phyloP scores from a whole-genome alignment of 805 yeast species.

The Candida qinlingensis region DNA sequence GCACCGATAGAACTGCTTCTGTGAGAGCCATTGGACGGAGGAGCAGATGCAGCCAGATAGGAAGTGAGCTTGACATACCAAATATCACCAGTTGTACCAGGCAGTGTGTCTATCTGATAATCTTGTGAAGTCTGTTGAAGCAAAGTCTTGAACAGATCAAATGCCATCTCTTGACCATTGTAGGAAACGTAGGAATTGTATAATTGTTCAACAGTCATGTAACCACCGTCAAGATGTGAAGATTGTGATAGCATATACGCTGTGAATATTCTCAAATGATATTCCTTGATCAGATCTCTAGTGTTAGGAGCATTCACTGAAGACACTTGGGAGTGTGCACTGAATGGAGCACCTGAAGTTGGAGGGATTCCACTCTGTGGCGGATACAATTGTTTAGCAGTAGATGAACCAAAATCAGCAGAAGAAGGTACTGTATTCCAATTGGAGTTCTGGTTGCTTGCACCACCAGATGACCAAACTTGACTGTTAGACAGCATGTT shows the following conservation, averaged over 20 bases:
- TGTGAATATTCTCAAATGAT: slow-evolving; percentile 9
- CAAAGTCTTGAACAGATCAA: slow-evolving; percentile 10
- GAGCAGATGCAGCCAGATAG: neutral
- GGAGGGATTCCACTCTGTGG: neutral
- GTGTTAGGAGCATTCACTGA: neutral
- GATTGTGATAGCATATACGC: slow-evolving; percentile 8
- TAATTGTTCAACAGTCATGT: slow-evolving; percentile 5
- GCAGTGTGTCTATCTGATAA: slow-evolving; percentile 10
- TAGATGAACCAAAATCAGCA: neutral
- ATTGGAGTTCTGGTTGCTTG: neutral
- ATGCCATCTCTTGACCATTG: slow-evolving; percentile 1
- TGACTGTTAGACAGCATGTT: neutral
- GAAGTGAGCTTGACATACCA: slow-evolving; percentile 13
- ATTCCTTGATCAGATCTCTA: slow-evolving; percentile 6
- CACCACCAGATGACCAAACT: neutral
- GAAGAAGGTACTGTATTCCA: neutral
- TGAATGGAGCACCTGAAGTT: neutral
- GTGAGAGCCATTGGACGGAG: neutral
- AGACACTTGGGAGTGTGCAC: neutral
- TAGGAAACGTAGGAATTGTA: slow-evolving; percentile 4
- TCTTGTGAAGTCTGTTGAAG: slow-evolving; percentile 9
- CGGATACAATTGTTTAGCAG: neutral
- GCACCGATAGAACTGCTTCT: neutral
- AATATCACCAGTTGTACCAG: slow-evolving; percentile 11
- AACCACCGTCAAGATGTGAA: slow-evolving; percentile 7